These are phyloP conservation scores for Xylaria nigripes DNA, from an alignment of 495 filamentous ascomycete genomes.

Conservation along the genomic window DNA sequence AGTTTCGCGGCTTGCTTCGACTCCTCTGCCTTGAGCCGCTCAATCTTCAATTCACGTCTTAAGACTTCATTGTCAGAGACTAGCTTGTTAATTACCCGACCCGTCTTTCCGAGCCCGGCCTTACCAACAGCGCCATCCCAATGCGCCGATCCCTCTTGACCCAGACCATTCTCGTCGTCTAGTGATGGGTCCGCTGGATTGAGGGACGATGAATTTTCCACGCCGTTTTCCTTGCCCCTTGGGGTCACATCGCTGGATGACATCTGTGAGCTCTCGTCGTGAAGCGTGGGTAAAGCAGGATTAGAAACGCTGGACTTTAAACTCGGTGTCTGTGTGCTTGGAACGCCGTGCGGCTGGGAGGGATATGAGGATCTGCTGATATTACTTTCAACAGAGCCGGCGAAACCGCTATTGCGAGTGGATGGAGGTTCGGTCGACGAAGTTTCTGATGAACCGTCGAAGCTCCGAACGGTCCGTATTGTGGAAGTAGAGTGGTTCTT, in stretches of 20 bases:
- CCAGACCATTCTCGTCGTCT: constrained; percentile 26
- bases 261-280: constrained; percentile 15
- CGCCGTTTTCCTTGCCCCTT: constrained; percentile 12
- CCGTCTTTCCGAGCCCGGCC: constrained; percentile 77
- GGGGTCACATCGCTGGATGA: constrained; percentile 12
- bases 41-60: constrained; percentile 69
- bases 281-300: constrained; percentile 10
- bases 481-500: constrained; percentile 27
- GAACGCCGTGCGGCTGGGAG: constrained; percentile 25
- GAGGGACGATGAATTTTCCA: constrained; percentile 10
- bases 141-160: constrained; percentile 22
- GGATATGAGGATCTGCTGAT: constrained; percentile 31
- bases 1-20: constrained; percentile 62
- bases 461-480: constrained; percentile 40
- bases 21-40: constrained; percentile 64
- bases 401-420: constrained; percentile 37
- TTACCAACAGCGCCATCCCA: constrained; percentile 75
- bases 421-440: constrained; percentile 24
- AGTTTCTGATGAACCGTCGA: constrained; percentile 31
- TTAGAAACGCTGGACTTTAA: constrained; percentile 25
- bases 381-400: constrained; percentile 41
- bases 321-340: constrained; percentile 22
- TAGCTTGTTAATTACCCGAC: constrained; percentile 83
- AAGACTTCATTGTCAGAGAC: constrained; percentile 84
- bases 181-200: constrained; percentile 19